Conservation (phyloP, 768 basidiomycete genomes). For the Mycena vitilis region DNA sequence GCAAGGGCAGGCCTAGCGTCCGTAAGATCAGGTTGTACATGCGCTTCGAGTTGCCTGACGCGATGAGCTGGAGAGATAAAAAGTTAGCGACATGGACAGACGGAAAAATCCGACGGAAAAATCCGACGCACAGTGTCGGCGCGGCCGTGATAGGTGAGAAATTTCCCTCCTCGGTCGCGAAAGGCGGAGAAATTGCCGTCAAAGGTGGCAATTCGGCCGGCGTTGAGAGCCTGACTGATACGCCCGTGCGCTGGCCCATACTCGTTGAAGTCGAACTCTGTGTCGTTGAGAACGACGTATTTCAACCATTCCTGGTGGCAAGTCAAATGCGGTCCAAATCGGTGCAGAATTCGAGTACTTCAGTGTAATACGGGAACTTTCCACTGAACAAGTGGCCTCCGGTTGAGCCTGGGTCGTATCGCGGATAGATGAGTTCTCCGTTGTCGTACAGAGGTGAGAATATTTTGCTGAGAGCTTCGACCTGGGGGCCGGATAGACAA, state of each 20-base stretch:
- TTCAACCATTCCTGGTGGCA: slow-evolving; percentile 23
- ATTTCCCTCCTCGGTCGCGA: slow-evolving; percentile 40
- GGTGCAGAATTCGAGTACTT: background rate
- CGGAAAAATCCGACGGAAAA: background rate
- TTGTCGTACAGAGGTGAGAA: slow-evolving; percentile 36
- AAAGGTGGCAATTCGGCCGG: slow-evolving; percentile 14
- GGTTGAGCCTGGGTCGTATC: slow-evolving; percentile 31
- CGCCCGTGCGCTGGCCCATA: slow-evolving; percentile 16
- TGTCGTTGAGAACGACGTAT: slow-evolving; percentile 32
- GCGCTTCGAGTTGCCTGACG: slow-evolving; percentile 38
- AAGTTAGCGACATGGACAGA: background rate
- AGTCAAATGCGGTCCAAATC: no score
- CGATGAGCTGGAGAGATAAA: slow-evolving; percentile 33
- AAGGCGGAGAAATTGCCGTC: slow-evolving; percentile 6
- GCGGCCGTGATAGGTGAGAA: slow-evolving; percentile 42
- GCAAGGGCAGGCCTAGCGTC: slow-evolving; percentile 30
- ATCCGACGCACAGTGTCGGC: slow-evolving; percentile 12
- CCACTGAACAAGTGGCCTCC: slow-evolving; percentile 8
- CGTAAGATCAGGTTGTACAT: slow-evolving; percentile 36
- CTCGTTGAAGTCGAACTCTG: slow-evolving; percentile 7
- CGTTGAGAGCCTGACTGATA: slow-evolving; percentile 15
- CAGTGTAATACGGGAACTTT: background rate
- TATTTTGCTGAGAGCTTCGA: slow-evolving; percentile 37
- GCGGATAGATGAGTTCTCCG: slow-evolving; percentile 34
- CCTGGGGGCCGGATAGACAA: slow-evolving; percentile 38